Base-by-base conservation (phyloP, 768 basidiomycete genomes). In the Podaxis mareebaensis region DNA sequence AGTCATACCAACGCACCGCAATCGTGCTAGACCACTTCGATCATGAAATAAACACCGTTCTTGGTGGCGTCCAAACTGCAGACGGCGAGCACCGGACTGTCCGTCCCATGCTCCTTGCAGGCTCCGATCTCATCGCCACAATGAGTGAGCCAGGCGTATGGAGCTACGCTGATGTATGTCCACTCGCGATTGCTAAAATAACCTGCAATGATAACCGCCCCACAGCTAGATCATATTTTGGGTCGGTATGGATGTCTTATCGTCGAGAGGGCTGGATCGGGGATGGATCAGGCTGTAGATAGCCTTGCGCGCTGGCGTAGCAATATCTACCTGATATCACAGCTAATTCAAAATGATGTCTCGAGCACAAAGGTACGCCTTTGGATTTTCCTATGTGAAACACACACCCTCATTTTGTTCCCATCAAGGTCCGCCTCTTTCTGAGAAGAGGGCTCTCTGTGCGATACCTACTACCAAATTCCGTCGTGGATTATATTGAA, bases 141-240 rank as follows among this genome's bases (percentile, higher is more conserved):
- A 98, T 99, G 90, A 93, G 92, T 67, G 95, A 98, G 78, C 97
- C 97, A 28, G 96, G 97, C 17, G 96, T 99, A 40, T 99, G 97
- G 97, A 87, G 90, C 60, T 89, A 95, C 70, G 82, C 86, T 64
- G 97, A 99, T 83, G 95, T 96, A 77, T 73, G 94, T 83, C 64
- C 58, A 66, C 63, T 44, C 57, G 55, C 44, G 33, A 52, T 51
- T 63, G 46, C 40, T 48, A 57, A 44, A 58, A 40, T 61, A 55
- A 49, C 38, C 54, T 17, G 26, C 24, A n/a, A 33, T 49, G 28
- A 61, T 56, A 52, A 33, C 33, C 33, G 48, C 58, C 44, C 52
- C 44, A 7, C 73, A 98, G 95, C 84, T 99, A 51, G 95, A 96
- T 69, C 95, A 96, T 77, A 99, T 99, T 74, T 82, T 99, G 20